Base-by-base conservation (phyloP, 345 rosid genomes). In the Streptanthus diversifolius region DNA sequence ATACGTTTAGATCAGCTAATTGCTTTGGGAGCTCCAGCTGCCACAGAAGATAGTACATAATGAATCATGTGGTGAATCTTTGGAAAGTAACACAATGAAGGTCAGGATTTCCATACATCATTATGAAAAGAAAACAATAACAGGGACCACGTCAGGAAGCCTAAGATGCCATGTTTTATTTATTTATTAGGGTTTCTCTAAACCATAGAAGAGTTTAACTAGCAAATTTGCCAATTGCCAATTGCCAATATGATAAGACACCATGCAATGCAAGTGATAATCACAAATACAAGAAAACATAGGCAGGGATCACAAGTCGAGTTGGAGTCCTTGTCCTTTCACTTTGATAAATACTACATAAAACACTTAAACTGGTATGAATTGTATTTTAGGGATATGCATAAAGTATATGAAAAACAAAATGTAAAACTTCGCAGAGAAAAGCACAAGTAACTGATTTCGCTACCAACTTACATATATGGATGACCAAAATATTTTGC, bases 401-500 rank as follows among this genome's bases (percentile, higher is more conserved):
- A 27, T 36, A 57, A 14, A 36, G 12, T 35, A 45, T 51, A 17
- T 27, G 19, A 47, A 39, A 40, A 21, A 7, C 48, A 44, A 62
- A 30, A 67, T 30, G 73, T 29, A 24, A 57, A 39, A 12, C 13
- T 40, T 21, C 1, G 12, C 47, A 30, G 24, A 51, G 33, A 32
- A 12, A 64, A 44, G 48, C 56, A 53, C 24, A 37, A 35, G 40
- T 40, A 68, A 60, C 53, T 39, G 32, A 43, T 78, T 37, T 67
- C 27, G n/a, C 36, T 44, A 51, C 19, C 5, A 60, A 84, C 99
- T 85, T 83, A 95, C 99, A 80, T 95, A 95, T 61, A 95, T 92
- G 37, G 92, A 85, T 53, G 97, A 95, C 99, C 96, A 95, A 86
- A 95, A 95, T 76, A 95, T 91, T 87, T 95, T 95, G 72, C 97